phyloP scores from a whole-genome alignment of 148 eudicot genomes.

The Amaranthus cruentus region DNA sequence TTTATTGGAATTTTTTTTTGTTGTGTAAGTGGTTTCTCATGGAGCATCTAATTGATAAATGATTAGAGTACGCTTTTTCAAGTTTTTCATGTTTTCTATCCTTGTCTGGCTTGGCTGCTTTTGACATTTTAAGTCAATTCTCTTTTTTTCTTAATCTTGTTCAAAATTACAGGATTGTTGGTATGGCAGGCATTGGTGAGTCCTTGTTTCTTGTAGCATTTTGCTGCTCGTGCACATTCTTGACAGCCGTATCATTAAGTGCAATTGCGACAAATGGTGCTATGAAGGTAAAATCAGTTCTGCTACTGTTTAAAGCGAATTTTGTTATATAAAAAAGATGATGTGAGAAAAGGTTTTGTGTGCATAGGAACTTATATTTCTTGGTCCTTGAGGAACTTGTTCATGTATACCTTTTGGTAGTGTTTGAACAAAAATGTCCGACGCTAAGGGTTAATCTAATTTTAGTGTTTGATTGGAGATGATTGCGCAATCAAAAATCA shows the following conservation, averaged over 20 bases:
- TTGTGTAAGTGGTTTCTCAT: neutral
- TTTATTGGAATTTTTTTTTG: no score
- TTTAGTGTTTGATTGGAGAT: no score
- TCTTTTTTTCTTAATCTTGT: slow-evolving; percentile 17
- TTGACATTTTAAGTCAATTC: slow-evolving; percentile 1
- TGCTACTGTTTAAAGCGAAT: neutral
- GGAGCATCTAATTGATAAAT: neutral
- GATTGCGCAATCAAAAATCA: no score
- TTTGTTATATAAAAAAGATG: neutral
- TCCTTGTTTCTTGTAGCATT: slow-evolving; percentile 76
- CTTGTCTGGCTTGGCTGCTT: slow-evolving; percentile 7
- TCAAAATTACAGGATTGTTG: slow-evolving; percentile 80
- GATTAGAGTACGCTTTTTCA: neutral
- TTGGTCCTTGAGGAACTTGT: neutral
- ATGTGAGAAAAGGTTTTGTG: neutral
- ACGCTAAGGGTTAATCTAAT: no score
- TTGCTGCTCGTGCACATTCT: slow-evolving; percentile 90
- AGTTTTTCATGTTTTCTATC: neutral
- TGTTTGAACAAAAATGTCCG: no score
- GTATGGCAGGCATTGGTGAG: slow-evolving; percentile 96
- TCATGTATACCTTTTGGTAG: no score
- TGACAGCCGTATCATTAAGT: slow-evolving; percentile 90
- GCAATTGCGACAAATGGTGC: slow-evolving; percentile 99
- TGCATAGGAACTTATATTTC: neutral
- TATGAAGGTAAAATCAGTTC: slow-evolving; percentile 67